Conservation (phyloP, 2,329 filamentous ascomycete species). For the Cryphonectria japonica region DNA sequence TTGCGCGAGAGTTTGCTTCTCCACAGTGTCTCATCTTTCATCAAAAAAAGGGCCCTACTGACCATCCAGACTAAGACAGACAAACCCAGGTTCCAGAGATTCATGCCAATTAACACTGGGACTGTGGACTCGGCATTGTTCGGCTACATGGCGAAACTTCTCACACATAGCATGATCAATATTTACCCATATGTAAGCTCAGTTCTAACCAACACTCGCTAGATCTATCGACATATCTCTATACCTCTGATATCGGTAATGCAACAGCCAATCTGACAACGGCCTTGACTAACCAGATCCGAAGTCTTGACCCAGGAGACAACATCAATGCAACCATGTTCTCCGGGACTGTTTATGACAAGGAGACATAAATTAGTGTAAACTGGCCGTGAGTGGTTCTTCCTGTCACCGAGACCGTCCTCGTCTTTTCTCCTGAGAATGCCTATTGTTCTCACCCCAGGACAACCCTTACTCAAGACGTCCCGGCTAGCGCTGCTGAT, state of each 20-base stretch:
- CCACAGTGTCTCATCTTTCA: neutral
- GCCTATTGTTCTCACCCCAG: neutral
- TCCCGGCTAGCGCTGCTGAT: constrained; percentile 7
- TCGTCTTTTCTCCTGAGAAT: constrained; percentile 34
- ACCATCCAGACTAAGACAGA: too few species aligned
- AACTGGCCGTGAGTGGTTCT: constrained; percentile 40
- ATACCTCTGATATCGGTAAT: constrained; percentile 20
- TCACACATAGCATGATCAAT: neutral
- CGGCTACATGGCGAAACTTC: neutral
- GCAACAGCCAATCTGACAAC: constrained; percentile 27
- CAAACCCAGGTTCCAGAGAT: too few species aligned
- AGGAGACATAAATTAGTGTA: constrained; percentile 37
- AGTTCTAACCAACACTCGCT: constrained; percentile 11
- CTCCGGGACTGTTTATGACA: constrained; percentile 31
- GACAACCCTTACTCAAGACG: constrained; percentile 8
- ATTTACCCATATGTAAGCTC: constrained; percentile 7
- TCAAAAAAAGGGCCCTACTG: too few species aligned
- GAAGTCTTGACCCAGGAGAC: constrained; percentile 26
- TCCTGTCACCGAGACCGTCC: constrained; percentile 31
- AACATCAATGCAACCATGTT: constrained; percentile 28
- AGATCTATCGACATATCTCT: constrained; percentile 15
- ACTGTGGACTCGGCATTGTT: neutral
- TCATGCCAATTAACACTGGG: too few species aligned
- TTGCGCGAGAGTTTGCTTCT: neutral
- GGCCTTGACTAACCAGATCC: constrained; percentile 30